Percentiles rank a stretch among this genome's conserved stretches.
Conservation (phyloP, 164 flowering plant genomes). For the Kalanchoe fedtschenkoi region DNA sequence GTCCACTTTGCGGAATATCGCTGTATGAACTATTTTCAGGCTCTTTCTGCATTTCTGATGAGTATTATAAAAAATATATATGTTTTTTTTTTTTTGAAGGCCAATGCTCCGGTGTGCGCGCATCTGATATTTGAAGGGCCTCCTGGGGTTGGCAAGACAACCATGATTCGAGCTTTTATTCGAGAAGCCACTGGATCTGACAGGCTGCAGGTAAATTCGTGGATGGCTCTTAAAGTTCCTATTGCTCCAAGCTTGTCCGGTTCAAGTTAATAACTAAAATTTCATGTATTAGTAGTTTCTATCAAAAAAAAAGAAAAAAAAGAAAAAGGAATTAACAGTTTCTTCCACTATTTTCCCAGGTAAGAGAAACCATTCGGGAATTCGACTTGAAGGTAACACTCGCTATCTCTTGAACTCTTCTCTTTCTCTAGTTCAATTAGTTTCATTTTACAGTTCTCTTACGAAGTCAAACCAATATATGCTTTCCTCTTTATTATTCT, state of each 20-base stretch:
- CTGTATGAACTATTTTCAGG: conserved; percentile 4
- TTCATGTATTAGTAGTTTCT: neutral
- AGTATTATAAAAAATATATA: neutral
- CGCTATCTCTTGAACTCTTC: too few species aligned
- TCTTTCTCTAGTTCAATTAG: too few species aligned
- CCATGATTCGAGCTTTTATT: conserved; percentile 59
- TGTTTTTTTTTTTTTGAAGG: conserved; percentile 16
- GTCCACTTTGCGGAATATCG: conserved; percentile 23
- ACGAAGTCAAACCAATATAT: neutral
- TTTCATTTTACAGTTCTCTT: neutral
- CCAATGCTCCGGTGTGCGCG: conserved; percentile 18
- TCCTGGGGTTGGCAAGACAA: conserved; percentile 65
- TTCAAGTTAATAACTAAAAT: neutral
- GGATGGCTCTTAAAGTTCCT: neutral
- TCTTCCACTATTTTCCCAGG: conserved; percentile 18
- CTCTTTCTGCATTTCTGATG: too few species aligned
- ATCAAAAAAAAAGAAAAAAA: neutral
- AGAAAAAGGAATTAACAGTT: too few species aligned
- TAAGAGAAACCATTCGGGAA: conserved; percentile 27
- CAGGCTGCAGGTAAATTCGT: conserved; percentile 26
- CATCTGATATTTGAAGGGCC: conserved; percentile 64
- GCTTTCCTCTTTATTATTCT: neutral
- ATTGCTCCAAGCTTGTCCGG: neutral
- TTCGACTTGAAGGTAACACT: conserved; percentile 45
- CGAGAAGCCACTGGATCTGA: conserved; percentile 38